Base-by-base conservation (phyloP, 1,139 yeast genomes). In the Starmera stellimalicola region DNA sequence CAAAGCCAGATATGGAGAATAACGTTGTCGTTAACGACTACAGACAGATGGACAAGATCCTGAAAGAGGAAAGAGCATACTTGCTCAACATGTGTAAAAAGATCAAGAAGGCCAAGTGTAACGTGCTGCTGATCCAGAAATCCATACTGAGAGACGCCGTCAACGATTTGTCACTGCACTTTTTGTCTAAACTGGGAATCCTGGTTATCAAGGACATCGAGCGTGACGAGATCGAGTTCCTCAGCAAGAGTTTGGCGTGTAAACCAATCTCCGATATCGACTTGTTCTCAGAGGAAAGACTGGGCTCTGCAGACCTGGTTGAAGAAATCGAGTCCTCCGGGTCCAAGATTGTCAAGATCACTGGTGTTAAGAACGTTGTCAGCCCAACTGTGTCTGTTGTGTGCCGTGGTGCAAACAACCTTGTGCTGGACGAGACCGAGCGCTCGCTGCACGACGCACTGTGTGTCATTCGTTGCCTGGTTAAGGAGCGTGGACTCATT, bases 1-100 rank as follows among this genome's bases (percentile, higher is more conserved):
- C 99, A 48, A 91, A 91, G 57, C 99, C 99, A 27, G 99, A 91
- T 55, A 84, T 93, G 81, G 98, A 91, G 62, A 91, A 91, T 57
- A 91, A 88, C 55, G 93, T 91, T 37, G 95, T 93, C 35, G 97
- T 91, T 35, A 91, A 84, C 55, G 99, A 91, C 59, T 91, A 91
- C 64, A 76, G 98, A 62, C 98, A 93, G 61, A 91, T 91, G 99
- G 99, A 91, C 62, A 91, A 88, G 65, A 91, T 91, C 48, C 69
- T 91, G 54, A 93, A 93, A 56, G 99, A 91, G 60, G 99, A 91
- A 67, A 77, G 99, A 56, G 93, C 95, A 19, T 91, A 91, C 57
- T 65, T 91, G 54, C 72, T 91, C 54, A 88, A 91, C 59, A 82
- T 93, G 55, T 88, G 96, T 68, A 91, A 91, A 60, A 85, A 84